These are phyloP conservation scores for Vigna nakashimae DNA, from an alignment of 306 rosid genomes.

Conservation along the genomic window DNA sequence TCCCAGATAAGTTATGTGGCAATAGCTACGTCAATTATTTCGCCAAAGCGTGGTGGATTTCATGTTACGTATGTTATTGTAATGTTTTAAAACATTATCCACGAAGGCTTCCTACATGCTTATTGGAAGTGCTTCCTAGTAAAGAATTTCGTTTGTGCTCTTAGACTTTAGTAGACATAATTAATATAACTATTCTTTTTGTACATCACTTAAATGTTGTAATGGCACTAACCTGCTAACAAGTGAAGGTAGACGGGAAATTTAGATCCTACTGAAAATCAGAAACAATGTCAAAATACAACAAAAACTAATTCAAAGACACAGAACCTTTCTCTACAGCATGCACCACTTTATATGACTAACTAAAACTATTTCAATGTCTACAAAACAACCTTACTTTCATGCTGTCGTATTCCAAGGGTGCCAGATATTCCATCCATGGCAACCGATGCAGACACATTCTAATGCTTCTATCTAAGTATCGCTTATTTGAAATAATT, in stretches of 20 bases:
- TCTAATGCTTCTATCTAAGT: constrained; percentile 25
- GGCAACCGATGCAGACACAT: constrained; percentile 40
- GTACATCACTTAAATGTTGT: too few relatives aligned
- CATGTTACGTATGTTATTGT: background rate
- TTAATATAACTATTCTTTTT: too few relatives aligned
- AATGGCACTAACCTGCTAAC: background rate
- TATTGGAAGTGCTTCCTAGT: too few relatives aligned
- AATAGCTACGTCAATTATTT: background rate
- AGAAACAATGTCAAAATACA: background rate
- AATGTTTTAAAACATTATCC: background rate
- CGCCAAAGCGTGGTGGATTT: background rate
- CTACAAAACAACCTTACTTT: constrained; percentile 40
- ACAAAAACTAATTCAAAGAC: background rate
- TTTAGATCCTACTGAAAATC: background rate
- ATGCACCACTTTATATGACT: constrained; percentile 32
- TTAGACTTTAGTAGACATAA: too few relatives aligned
- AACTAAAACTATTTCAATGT: constrained; percentile 29
- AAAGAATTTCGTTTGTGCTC: too few relatives aligned
- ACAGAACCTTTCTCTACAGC: constrained; percentile 25
- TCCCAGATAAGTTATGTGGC: background rate
- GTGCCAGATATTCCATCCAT: constrained; percentile 37
- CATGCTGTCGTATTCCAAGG: constrained; percentile 37
- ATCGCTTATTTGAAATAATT: constrained; percentile 45
- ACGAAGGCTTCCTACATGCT: too few relatives aligned
- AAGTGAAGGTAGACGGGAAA: background rate